These are phyloP conservation scores for Amaranthus tricolor DNA, from an alignment of 179 eudicot genomes.

Conservation along the genomic window DNA sequence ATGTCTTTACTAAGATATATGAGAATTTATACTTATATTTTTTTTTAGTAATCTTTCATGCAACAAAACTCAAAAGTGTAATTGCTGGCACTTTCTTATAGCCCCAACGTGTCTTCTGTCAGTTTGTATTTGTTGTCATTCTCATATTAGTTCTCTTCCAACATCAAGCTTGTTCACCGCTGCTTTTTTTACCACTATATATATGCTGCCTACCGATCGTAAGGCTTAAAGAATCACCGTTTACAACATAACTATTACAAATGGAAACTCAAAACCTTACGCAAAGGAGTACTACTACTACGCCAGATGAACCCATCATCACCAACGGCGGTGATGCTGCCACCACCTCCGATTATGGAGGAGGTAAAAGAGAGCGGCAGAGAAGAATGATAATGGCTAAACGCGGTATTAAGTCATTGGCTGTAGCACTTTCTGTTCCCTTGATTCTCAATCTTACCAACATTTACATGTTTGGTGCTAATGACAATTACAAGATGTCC, in stretches of 20 bases:
- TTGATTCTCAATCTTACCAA: conserved; percentile 38
- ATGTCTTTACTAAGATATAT: no score
- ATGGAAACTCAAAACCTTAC: conserved; percentile 33
- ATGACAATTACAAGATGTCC: conserved; percentile 23
- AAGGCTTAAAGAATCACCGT: no score
- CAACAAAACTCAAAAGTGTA: not conserved
- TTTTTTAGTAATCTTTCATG: no score
- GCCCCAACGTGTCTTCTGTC: conserved; percentile 26
- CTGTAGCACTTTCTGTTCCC: conserved; percentile 54
- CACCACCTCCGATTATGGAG: not conserved
- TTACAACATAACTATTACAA: not conserved
- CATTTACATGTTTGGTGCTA: conserved; percentile 44
- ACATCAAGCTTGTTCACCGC: not conserved
- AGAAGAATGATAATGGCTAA: conserved; percentile 43
- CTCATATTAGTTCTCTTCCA: not conserved
- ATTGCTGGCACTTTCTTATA: conserved; percentile 19
- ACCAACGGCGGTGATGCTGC: not conserved
- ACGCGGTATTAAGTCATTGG: conserved; percentile 63
- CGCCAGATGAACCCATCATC: conserved; percentile 12
- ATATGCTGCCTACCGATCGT: not conserved
- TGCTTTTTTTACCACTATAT: not conserved
- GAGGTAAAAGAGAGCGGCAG: conserved; percentile 4
- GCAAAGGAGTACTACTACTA: conserved; percentile 18
- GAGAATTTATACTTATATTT: no score
- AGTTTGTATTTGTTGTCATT: conserved; percentile 21